Base-by-base conservation (phyloP, 2,329 filamentous ascomycete species). In the Chrysosporium keratinophilum region DNA sequence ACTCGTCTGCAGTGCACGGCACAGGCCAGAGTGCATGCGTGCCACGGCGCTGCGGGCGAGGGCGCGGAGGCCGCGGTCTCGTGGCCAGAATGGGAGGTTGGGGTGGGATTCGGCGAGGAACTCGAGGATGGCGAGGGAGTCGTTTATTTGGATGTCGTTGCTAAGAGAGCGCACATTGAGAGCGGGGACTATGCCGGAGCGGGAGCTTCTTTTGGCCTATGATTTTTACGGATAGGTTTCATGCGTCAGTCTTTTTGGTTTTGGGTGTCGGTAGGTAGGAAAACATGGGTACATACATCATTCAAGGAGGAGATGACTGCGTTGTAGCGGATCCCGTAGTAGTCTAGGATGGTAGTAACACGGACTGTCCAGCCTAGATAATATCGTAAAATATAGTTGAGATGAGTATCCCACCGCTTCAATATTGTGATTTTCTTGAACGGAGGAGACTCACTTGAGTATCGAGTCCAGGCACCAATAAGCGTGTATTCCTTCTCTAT, bases 1-100 rank as follows among this genome's bases (percentile, higher is more conserved):
- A 2, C 43, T 56, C 31, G 54, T 56, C 20, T 67, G 61, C 14
- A 69, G 39, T 1, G 58, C 54, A 3, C 56, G 19, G 41, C 54
- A 56, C 55, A 69, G 66, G 12, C 66, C 65, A 12, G 66, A 65
- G 52, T 69, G 67, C 67, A 69, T 69, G 52, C 67, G 60, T 1
- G 67, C 65, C 3, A 60, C 61, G 1, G 63, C 64, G 47, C 62
- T 64, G 15, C 66, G 62, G 19, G 67, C 67, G 3, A 67, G 55
- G 6, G 66, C 65, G 51, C 67, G 58, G 7, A 69, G 59, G n/a
- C 58, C 56, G 12, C 61, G 62, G 56, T 69, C 67, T 28, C 54
- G 56, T 1, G 67, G 67, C 67, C 66, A 68, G 12, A 68, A 58
- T 5, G 55, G 50, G 0, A 66, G 56, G 0, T 64, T 56, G 0